phyloP scores from a whole-genome alignment of 2,329 filamentous ascomycete genomes.

The Alternaria novae-zelandiae region DNA sequence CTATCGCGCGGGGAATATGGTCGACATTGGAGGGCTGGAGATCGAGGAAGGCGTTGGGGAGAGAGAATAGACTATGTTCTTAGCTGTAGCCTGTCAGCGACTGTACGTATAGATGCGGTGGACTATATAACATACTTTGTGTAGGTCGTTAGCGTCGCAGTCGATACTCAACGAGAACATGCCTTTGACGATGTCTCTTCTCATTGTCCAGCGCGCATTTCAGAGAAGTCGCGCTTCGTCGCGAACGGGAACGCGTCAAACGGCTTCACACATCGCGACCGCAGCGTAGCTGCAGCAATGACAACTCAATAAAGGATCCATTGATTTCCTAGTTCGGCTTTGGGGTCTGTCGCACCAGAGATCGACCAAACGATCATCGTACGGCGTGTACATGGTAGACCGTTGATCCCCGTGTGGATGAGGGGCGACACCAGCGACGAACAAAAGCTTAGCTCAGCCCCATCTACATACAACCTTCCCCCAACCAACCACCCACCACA shows the following conservation, averaged over 20 bases:
- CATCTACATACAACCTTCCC: background rate
- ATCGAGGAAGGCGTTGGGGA: background rate
- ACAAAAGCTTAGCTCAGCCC: background rate
- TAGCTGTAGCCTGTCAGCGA: background rate
- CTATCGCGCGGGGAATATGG: background rate
- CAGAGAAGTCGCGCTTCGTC: background rate
- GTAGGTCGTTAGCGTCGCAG: fast-evolving
- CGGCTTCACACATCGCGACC: background rate
- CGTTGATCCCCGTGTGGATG: background rate
- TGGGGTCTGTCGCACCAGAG: background rate
- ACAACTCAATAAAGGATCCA: too few relatives aligned
- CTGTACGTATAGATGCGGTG: fast-evolving
- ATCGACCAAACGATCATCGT: background rate
- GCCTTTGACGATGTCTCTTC: too few relatives aligned
- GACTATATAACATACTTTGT: background rate
- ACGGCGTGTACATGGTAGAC: background rate
- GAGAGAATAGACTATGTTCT: background rate
- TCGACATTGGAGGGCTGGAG: background rate
- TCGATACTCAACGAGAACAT: background rate
- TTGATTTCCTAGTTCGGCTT: background rate
- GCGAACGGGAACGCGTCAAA: background rate
- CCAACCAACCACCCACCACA: background rate
- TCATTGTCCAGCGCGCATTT: background rate
- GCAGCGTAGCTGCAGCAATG: background rate
- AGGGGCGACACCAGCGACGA: background rate